Evolutionary conservation across 495 filamentous ascomycete genomes (phyloP).

Genomic region (Aspergillus egyptiacus): DNA sequence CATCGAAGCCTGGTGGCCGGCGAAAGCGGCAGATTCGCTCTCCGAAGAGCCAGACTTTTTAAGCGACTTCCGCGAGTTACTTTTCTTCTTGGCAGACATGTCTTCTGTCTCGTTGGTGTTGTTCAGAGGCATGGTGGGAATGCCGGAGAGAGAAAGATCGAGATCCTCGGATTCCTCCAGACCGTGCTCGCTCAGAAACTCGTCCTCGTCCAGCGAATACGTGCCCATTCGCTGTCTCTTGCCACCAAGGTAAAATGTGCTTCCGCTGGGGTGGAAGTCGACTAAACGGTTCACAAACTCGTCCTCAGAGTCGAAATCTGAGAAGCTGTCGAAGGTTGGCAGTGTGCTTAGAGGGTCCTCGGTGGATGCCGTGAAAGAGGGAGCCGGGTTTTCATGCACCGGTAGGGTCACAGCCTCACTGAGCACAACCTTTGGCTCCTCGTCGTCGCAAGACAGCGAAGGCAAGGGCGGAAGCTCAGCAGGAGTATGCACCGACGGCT

Average conservation of each 20-base stretch:
- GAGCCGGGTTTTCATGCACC: conserved; percentile 43
- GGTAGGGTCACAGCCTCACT: conserved; percentile 55
- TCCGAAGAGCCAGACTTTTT: conserved; percentile 45
- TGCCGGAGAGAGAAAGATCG: conserved; percentile 48
- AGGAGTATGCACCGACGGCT: conserved; percentile 50
- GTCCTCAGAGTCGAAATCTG: conserved; percentile 89
- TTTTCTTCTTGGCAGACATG: conserved; percentile 58
- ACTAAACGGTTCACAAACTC: conserved; percentile 76
- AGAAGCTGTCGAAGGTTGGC: conserved; percentile 75
- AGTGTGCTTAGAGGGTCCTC: conserved; percentile 55
- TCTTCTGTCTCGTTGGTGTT: conserved; percentile 34
- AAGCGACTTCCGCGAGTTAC: conserved; percentile 34
- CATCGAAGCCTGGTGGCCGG: conserved; percentile 26
- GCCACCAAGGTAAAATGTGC: conserved; percentile 58
- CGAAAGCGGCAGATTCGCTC: conserved; percentile 21
- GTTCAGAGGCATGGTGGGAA: conserved; percentile 27
- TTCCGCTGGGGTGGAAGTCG: conserved; percentile 55
- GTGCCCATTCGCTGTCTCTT: conserved; percentile 74
- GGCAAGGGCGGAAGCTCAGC: conserved; percentile 66
- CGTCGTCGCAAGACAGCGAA: conserved; percentile 62
- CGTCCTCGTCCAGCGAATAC: conserved; percentile 64
- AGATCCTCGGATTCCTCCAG: conserved; percentile 72
- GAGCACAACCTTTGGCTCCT: conserved; percentile 70
- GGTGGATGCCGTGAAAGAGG: conserved; percentile 43
- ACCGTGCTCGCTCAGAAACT: conserved; percentile 66